Conservation (phyloP, 345 rosid species). For the Toxicodendron radicans region DNA sequence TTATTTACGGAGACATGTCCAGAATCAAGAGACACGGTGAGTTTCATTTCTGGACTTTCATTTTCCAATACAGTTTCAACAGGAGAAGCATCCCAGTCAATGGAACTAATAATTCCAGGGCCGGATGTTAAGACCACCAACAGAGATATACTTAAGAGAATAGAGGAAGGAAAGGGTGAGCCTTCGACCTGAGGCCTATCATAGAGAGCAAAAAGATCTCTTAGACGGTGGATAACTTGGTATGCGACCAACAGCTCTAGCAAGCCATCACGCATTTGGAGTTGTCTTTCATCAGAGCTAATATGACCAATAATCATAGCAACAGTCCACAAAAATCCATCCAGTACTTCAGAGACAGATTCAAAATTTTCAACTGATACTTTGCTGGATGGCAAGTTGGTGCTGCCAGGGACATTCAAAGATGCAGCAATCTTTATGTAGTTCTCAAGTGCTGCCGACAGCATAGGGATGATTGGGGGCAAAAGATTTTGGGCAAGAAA, state of each 20-base stretch:
- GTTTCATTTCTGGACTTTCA: conserved; percentile 34
- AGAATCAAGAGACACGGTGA: conserved; percentile 28
- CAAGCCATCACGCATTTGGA: conserved; percentile 73
- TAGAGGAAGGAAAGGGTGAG: conserved; percentile 71
- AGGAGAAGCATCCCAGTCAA: conserved; percentile 51
- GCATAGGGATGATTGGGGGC: conserved; percentile 76
- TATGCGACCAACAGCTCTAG: conserved; percentile 66
- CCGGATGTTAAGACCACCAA: conserved; percentile 63
- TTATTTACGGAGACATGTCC: conserved; percentile 27
- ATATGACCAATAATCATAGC: conserved; percentile 53
- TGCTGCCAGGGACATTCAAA: conserved; percentile 42
- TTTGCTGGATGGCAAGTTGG: conserved; percentile 42
- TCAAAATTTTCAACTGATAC: conserved; percentile 62
- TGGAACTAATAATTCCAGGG: conserved; percentile 34
- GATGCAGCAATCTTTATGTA: conserved; percentile 78
- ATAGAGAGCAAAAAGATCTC: conserved; percentile 77
- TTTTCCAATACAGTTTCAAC: conserved; percentile 22
- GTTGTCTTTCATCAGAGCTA: conserved; percentile 55
- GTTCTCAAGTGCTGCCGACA: conserved; percentile 72
- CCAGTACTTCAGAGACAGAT: conserved; percentile 61
- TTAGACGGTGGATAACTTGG: conserved; percentile 65
- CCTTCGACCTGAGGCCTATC: conserved; percentile 88
- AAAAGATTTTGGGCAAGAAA: conserved; percentile 74
- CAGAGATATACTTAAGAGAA: conserved; percentile 59
- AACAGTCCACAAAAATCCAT: conserved; percentile 63